A percentile compares a stretch with the other conserved stretches of the same genome.
Evolutionary conservation across 352 stramenopile genomes (phyloP).

Genomic region (Phytophthora cactorum): DNA sequence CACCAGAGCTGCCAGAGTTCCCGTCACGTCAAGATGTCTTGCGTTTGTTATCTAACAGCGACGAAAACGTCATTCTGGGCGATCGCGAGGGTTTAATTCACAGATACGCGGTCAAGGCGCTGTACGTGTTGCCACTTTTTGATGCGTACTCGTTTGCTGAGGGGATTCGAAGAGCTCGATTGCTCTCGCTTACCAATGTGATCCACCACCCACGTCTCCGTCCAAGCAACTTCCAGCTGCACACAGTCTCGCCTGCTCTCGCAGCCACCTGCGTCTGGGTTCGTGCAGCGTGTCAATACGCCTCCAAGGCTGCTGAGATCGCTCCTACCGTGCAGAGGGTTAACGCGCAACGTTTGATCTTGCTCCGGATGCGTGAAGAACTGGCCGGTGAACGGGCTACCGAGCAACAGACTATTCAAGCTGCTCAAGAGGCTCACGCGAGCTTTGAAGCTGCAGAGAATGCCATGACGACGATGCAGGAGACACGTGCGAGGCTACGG

Average conservation of each 20-base stretch:
- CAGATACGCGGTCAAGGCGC: conserved; percentile 75
- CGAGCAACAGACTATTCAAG: conserved; percentile 24
- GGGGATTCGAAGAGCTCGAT: conserved; percentile 58
- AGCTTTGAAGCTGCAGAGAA: conserved; percentile 31
- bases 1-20: conserved; percentile 33
- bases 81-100: conserved; percentile 85
- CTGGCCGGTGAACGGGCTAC: conserved; percentile 24
- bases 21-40: conserved; percentile 69
- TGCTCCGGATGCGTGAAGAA: conserved; percentile 54
- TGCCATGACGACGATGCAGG: conserved; percentile 25
- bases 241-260: conserved; percentile 68
- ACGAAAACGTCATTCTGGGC: conserved; percentile 84
- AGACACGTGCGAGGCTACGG: conserved; percentile 40
- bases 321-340: conserved; percentile 63
- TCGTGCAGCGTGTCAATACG: conserved; percentile 74
- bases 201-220: conserved; percentile 79
- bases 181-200: conserved; percentile 68
- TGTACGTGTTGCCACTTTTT: conserved; percentile 83
- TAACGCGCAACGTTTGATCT: conserved; percentile 56
- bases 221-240: conserved; percentile 64
- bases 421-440: conserved; percentile 16
- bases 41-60: conserved; percentile 71
- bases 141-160: conserved; percentile 84
- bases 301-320: conserved; percentile 71
- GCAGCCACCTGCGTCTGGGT: conserved; percentile 74